Base-by-base conservation (phyloP, 805 yeast species). In the Wickerhamiella cacticola region DNA sequence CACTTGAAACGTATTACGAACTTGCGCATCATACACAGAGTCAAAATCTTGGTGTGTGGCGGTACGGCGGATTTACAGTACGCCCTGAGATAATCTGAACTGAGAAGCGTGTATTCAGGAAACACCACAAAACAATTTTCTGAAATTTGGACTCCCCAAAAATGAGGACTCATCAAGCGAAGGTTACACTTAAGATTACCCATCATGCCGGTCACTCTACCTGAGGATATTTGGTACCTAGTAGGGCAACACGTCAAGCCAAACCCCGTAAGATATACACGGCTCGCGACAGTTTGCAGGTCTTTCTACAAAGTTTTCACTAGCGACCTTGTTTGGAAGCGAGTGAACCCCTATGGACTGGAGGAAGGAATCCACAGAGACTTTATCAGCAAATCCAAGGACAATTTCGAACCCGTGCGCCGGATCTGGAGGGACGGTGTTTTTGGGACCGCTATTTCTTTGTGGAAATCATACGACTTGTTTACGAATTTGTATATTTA, bases 321-420 rank as follows among this genome's bases (percentile, higher is more conserved):
- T 18, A 16, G 34, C 8, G 34, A 40, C 26, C 24, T 21, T 5
- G 43, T 40, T 6, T 40, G 43, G 43, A 25, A 16, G 8, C 28
- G 33, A 6, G 19, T 40, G 23, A 29, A 40, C 23, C 34, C 31
- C 9, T 40, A 40, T 15, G 43, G 43, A 8, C 34, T 40, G 24
- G 24, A 18, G 5, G 21, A 25, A 15, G 21, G 26, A 15, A 26
- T 40, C 12, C 26, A 28, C 24, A 15, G 13, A 4, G 18, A 25
- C 19, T 40, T 40, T 25, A 15, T 4, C 6, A 4, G 21, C 4
- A 31, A 19, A 18, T 10, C 36, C 18, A 15, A 15, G 10, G 36
- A 31, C 36, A n/a, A n/a, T n/a, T 31, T 15, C 9, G 36, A 31
- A 31, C 21, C 36, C 5, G 16, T 31, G 36, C 3, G 5, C n/a